phyloP scores from a whole-genome alignment of 2,329 filamentous ascomycete genomes.

The Talaromyces sp. region DNA sequence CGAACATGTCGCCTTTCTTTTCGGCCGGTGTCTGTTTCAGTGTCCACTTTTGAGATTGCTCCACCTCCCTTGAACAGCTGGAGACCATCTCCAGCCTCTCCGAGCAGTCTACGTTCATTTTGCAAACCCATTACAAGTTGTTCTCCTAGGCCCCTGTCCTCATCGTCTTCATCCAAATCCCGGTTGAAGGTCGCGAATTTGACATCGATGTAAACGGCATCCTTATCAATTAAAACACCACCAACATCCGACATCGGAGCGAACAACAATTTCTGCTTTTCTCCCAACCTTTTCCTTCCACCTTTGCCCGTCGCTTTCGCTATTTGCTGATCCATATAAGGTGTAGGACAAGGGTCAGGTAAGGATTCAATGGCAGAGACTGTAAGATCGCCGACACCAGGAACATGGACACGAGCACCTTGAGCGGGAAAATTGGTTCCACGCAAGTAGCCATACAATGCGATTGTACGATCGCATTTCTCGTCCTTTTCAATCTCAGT shows the following conservation, averaged over 20 bases:
- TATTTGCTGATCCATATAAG: constrained; percentile 78
- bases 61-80: constrained; percentile 78
- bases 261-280: constrained; percentile 94
- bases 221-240: constrained; percentile 91
- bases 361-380: constrained; percentile 78
- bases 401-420: constrained; percentile 83
- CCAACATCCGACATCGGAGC: constrained; percentile 98
- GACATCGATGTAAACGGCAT: constrained; percentile 84
- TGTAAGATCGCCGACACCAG: constrained; percentile 83
- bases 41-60: constrained; percentile 53
- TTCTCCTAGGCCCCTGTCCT: constrained; percentile 85
- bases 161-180: constrained; percentile 56
- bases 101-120: constrained; percentile 72
- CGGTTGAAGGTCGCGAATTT: constrained; percentile 66
- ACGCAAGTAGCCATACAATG: constrained; percentile 86
- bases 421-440: constrained; percentile 89
- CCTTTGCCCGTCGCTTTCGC: constrained; percentile 81
- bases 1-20: constrained; percentile 50
- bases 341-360: constrained; percentile 93
- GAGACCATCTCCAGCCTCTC: constrained; percentile 74
- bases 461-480: constrained; percentile 85
- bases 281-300: constrained; percentile 72
- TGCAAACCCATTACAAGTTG: constrained; percentile 90
- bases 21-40: constrained; percentile 55
- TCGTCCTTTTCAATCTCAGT: constrained; percentile 82